These are phyloP conservation scores for Thelonectria olida DNA, from an alignment of 2,329 filamentous ascomycete species.

Conservation along the genomic window DNA sequence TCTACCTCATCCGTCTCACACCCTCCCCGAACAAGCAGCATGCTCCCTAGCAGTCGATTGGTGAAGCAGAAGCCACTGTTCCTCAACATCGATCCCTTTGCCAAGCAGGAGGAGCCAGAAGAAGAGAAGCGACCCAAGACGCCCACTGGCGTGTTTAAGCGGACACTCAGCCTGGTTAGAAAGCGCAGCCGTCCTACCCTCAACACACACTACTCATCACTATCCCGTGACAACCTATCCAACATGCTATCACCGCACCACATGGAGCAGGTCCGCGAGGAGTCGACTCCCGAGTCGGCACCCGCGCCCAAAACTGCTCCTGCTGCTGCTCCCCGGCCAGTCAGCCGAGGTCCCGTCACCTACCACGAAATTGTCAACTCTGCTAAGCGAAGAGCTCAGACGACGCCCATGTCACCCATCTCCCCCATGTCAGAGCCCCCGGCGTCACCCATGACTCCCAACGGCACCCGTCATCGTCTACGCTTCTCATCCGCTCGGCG, in stretches of 20 bases:
- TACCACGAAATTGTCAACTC: constrained; percentile 59
- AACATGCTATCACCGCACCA: constrained; percentile 36
- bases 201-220: constrained; percentile 46
- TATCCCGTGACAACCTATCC: constrained; percentile 47
- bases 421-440: constrained; percentile 39
- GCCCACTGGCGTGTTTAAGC: constrained; percentile 59
- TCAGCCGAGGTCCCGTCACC: constrained; percentile 47
- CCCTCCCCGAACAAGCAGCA: constrained; percentile 55
- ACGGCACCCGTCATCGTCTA: constrained; percentile 36
- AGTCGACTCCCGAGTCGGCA: constrained; percentile 36
- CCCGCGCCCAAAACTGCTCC: constrained; percentile 3
- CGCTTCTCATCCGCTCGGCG: constrained; percentile 44
- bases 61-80: constrained; percentile 56
- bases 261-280: constrained; percentile 49
- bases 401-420: constrained; percentile 39
- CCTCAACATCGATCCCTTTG: constrained; percentile 64
- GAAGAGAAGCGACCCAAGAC: constrained; percentile 47
- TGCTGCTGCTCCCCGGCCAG: constrained; percentile 19
- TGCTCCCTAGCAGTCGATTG: constrained; percentile 47
- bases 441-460: constrained; percentile 39
- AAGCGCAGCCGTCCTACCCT: constrained; percentile 64
- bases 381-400: constrained; percentile 51
- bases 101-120: constrained; percentile 43
- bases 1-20: constrained; percentile 40
- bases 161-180: constrained; percentile 62